Conservation (phyloP, 2,329 filamentous ascomycete genomes). For the Aspergillus japonicus region DNA sequence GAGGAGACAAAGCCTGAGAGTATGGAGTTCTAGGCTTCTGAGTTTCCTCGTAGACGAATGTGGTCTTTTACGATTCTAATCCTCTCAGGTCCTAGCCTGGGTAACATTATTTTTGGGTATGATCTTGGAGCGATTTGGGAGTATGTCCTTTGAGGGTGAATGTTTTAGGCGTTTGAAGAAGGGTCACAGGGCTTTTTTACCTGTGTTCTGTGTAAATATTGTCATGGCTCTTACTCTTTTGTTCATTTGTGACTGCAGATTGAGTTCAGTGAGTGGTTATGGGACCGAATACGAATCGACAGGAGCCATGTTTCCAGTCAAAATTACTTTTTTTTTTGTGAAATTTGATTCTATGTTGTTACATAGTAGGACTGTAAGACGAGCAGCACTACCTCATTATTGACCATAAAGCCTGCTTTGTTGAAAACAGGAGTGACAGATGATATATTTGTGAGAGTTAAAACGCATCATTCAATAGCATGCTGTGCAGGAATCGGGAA, state of each 20-base stretch:
- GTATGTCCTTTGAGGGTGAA: neutral
- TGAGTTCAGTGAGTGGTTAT: no score
- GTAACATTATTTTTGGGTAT: neutral
- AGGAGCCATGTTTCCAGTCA: neutral
- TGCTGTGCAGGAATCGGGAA: neutral
- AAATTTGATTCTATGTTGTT: slow-evolving; percentile 25
- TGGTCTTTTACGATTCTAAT: neutral
- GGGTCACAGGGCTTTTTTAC: neutral
- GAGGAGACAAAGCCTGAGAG: slow-evolving; percentile 45
- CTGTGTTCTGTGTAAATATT: neutral
- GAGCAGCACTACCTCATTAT: neutral
- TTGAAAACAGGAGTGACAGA: neutral
- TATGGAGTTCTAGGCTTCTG: slow-evolving; percentile 63
- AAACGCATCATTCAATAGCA: neutral
- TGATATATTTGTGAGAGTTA: neutral
- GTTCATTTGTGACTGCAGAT: neutral
- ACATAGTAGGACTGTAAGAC: slow-evolving; percentile 14
- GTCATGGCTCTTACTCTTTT: neutral
- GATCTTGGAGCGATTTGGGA: slow-evolving; percentile 13
- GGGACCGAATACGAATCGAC: neutral
- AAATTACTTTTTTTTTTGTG: slow-evolving; percentile 16
- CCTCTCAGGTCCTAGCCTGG: neutral
- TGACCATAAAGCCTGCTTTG: neutral
- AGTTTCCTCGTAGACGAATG: neutral
- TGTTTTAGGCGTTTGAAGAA: slow-evolving; percentile 6